Conservation (phyloP, 306 rosid species). For the Oemleria cerasiformis region DNA sequence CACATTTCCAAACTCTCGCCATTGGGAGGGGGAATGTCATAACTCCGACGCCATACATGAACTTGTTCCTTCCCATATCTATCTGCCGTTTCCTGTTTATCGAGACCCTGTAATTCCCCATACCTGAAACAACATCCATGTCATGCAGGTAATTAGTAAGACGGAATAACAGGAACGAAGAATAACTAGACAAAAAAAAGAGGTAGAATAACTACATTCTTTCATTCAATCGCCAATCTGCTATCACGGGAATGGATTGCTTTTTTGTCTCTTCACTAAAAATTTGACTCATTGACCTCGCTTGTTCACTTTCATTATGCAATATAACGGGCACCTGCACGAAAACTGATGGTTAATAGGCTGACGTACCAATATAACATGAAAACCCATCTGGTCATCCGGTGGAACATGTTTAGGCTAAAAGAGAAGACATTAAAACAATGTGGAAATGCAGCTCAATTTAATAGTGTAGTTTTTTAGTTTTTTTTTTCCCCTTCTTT, state of each 20-base stretch:
- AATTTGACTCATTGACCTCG: constrained; percentile 80
- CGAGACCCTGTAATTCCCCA: constrained; percentile 96
- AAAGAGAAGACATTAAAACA: neutral
- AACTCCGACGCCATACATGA: constrained; percentile 98
- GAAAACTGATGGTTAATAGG: constrained; percentile 27
- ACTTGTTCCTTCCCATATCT: constrained; percentile 96
- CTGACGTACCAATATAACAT: constrained; percentile 4
- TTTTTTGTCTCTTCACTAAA: constrained; percentile 85
- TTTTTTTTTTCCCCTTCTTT: neutral
- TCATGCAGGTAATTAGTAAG: neutral
- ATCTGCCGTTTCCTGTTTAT: constrained; percentile 97
- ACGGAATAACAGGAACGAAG: constrained; percentile 13
- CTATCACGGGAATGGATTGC: constrained; percentile 89
- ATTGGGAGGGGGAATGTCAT: constrained; percentile 89
- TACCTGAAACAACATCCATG: constrained; percentile 53
- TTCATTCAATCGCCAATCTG: constrained; percentile 92
- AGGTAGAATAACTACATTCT: constrained; percentile 66
- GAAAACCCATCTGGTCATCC: neutral
- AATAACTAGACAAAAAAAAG: constrained; percentile 19
- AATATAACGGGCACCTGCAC: constrained; percentile 76
- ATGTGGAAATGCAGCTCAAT: neutral
- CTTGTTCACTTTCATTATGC: constrained; percentile 87
- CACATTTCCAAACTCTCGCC: constrained; percentile 99
- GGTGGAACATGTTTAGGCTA: neutral
- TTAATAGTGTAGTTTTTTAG: neutral